Evolutionary conservation across 441 rosid genomes (phyloP), one percentile per base, ranked within the genome.

Genomic region (Macaranga tanarius): DNA sequence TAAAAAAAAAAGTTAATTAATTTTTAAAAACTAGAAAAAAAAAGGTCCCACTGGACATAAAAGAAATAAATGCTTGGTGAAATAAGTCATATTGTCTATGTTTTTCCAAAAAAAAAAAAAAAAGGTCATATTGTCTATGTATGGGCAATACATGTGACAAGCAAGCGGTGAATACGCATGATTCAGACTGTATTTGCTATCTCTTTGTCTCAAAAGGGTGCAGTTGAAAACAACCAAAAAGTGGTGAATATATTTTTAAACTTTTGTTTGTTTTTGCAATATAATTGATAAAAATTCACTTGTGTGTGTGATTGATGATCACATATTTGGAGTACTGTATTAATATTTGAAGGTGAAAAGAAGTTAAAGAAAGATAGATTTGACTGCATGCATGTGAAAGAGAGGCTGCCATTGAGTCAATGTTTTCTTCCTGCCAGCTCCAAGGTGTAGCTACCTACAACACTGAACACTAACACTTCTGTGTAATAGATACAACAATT

Each of bases 81-180:
- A 72, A 70, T 12, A 68, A 56, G 67, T 44, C 26, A 28, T 63
- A 65, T 44, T 60, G 67, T 65, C 58, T 25, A 50, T 42, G 77
- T 73, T n/a, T n/a, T n/a, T n/a, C n/a, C n/a, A n/a, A n/a, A n/a
- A n/a, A n/a, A n/a, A n/a, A n/a, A n/a, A n/a, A n/a, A n/a, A n/a
- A n/a, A n/a, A n/a, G n/a, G 67, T 44, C 26, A 28, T 63, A 65
- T 44, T 60, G 67, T 65, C 58, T 25, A 50, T 42, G 77, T 73
- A 73, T 76, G 82, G 81, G 78, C 82, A 78, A 67, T 62, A 78
- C 79, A 78, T 76, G 82, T 67, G 85, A 66, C 65, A 40, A 70
- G 74, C 66, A 57, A 74, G 72, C 67, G 70, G 75, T 64, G 80
- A 70, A 75, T 75, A 74, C 57, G 69, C 79, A 77, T 75, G 76